These are phyloP conservation scores for Calycina herbarum DNA, from an alignment of 2,329 filamentous ascomycete genomes.

Conservation along the genomic window DNA sequence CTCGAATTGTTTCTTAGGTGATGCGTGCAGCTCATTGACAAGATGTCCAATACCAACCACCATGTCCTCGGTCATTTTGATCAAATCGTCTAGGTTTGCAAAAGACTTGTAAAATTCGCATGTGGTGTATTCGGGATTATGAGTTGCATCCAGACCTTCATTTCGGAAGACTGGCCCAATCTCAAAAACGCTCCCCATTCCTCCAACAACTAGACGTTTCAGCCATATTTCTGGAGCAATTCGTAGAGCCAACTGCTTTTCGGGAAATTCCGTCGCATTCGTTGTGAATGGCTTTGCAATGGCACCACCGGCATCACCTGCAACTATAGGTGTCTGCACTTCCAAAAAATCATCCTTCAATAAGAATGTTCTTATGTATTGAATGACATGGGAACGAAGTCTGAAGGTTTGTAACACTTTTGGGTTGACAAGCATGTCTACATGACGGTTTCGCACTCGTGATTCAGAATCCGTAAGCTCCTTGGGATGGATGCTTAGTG, in stretches of 20 bases:
- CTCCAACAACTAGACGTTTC: conserved; percentile 86
- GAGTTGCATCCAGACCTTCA: conserved; percentile 85
- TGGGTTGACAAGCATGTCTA: conserved; percentile 80
- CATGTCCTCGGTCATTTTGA: conserved; percentile 72
- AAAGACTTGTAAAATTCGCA: conserved; percentile 96
- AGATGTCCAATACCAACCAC: conserved; percentile 59
- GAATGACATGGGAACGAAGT: conserved; percentile 72
- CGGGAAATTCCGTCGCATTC: conserved; percentile 70
- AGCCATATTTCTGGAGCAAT: conserved; percentile 96
- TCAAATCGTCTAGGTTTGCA: conserved; percentile 72
- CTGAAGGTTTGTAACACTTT: conserved; percentile 67
- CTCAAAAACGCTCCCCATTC: conserved; percentile 86
- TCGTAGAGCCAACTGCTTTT: conserved; percentile 71
- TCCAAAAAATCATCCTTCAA: conserved; percentile 74
- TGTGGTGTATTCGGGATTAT: conserved; percentile 96
- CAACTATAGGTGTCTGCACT: conserved; percentile 87
- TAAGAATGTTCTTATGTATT: conserved; percentile 72
- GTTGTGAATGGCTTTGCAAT: conserved; percentile 85
- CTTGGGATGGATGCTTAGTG: conserved; percentile 75
- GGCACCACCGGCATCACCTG: conserved; percentile 81
- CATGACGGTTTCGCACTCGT: conserved; percentile 74
- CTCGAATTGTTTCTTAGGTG: conserved; percentile 44
- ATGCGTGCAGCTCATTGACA: conserved; percentile 35
- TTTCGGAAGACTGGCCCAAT: conserved; percentile 92
- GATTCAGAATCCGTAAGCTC: conserved; percentile 70